phyloP scores from a whole-genome alignment of 1,284 basidiomycete genomes.

The Dichomitus squalens region DNA sequence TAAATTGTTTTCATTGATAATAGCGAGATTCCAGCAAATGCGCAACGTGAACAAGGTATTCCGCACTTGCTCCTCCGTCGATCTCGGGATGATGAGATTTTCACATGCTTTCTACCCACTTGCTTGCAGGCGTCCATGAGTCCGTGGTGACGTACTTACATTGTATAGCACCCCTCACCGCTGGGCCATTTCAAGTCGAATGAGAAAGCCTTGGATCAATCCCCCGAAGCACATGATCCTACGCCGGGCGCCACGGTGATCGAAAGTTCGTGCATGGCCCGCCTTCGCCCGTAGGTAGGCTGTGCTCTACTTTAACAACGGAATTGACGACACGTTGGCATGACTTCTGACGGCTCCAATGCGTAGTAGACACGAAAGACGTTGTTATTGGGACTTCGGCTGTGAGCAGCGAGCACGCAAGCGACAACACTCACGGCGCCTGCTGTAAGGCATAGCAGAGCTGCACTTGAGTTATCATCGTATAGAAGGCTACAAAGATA shows the following conservation, averaged over 20 bases:
- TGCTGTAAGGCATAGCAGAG: too few species aligned
- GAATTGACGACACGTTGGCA: conserved; percentile 5
- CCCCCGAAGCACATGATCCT: too few species aligned
- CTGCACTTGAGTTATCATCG: too few species aligned
- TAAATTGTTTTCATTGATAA: neutral
- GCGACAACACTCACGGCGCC: too few species aligned
- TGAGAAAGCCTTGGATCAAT: too few species aligned
- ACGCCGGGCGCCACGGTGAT: too few species aligned
- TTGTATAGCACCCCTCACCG: neutral
- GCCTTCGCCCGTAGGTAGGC: neutral
- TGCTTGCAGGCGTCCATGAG: neutral
- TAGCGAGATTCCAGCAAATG: neutral
- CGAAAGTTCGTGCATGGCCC: too few species aligned
- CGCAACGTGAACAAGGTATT: neutral
- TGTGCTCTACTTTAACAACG: neutral
- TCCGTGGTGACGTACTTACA: neutral
- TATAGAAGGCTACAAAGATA: neutral
- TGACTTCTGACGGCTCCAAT: conserved; percentile 3
- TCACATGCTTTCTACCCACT: neutral
- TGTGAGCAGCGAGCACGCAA: too few species aligned
- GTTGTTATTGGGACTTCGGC: neutral
- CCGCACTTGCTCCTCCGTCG: neutral
- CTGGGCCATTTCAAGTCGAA: too few species aligned
- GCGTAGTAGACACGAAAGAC: neutral
- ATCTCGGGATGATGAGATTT: neutral